Conservation (phyloP, 2,329 filamentous ascomycete genomes). For the Sordariomycetes sp. region DNA sequence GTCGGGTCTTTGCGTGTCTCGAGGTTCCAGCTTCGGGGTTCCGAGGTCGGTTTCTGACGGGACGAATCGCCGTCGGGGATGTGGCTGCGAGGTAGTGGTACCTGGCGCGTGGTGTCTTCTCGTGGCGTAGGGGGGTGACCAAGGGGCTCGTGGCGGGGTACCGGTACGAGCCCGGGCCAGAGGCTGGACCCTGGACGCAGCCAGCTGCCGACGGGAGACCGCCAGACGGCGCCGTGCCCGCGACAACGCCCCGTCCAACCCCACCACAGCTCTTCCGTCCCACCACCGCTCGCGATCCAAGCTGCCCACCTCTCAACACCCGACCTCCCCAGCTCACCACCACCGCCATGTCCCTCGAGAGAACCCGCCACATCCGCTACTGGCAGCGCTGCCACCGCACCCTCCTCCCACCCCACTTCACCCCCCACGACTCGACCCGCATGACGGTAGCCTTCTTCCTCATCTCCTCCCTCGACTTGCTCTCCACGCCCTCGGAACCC, state of each 20-base stretch:
- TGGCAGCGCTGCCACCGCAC: constrained; percentile 81
- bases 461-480: constrained; percentile 70
- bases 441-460: constrained; percentile 86
- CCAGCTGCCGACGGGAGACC: too few relatives aligned
- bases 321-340: too few relatives aligned
- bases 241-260: too few relatives aligned
- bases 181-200: too few relatives aligned
- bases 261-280: too few relatives aligned
- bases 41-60: neutral
- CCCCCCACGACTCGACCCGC: constrained; percentile 77
- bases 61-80: too few relatives aligned
- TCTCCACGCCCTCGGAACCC: constrained; percentile 44
- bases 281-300: neutral
- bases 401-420: constrained; percentile 71
- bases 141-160: too few relatives aligned
- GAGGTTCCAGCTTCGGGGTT: neutral
- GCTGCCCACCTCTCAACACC: neutral
- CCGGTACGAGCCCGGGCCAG: too few relatives aligned
- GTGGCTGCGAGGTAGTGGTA: too few relatives aligned
- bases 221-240: too few relatives aligned
- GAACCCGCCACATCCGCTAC: constrained; percentile 69
- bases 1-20: neutral
- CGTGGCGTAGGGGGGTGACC: too few relatives aligned
- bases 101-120: too few relatives aligned
- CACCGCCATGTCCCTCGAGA: constrained; percentile 29